Evolutionary conservation across 2,329 filamentous ascomycete species (phyloP).

Genomic region (Fusarium euwallaceae): DNA sequence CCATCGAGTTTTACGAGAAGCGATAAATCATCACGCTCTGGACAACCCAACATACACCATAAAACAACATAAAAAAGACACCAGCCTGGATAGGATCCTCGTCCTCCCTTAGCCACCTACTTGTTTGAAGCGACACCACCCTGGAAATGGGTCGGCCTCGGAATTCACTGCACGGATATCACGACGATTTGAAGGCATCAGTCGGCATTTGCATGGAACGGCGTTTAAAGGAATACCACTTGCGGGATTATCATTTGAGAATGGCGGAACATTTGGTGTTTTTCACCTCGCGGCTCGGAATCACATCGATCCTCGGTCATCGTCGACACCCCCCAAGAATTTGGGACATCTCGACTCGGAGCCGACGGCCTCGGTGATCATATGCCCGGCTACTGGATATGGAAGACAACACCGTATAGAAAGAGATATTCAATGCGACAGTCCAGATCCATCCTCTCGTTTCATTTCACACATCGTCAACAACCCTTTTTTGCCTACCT

Average conservation of each 20-base stretch:
- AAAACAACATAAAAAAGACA: neutral
- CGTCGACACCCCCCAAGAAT: neutral
- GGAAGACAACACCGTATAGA: conserved; percentile 18
- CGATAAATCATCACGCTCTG: conserved; percentile 40
- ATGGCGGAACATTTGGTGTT: conserved; percentile 10
- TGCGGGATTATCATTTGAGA: conserved; percentile 19
- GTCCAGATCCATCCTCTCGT: conserved; percentile 16
- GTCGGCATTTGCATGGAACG: conserved; percentile 35
- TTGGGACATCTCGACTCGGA: conserved; percentile 4
- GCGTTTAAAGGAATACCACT: conserved; percentile 42
- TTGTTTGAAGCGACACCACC: conserved; percentile 27
- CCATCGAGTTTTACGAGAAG: conserved; percentile 61
- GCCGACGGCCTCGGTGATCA: conserved; percentile 6
- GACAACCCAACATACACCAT: conserved; percentile 10
- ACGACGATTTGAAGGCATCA: conserved; percentile 24
- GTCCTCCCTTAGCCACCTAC: conserved; percentile 8
- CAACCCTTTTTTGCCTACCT: neutral
- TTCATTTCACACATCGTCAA: conserved; percentile 6
- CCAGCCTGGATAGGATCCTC: neutral
- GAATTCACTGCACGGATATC: conserved; percentile 28
- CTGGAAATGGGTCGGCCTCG: conserved; percentile 14
- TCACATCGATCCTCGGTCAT: conserved; percentile 11
- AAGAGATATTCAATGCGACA: conserved; percentile 14
- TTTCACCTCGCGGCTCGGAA: conserved; percentile 6
- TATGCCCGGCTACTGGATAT: conserved; percentile 4